A percentile compares a stretch with the other conserved stretches of the same genome.
Evolutionary conservation across 2,329 filamentous ascomycete genomes (phyloP).

Genomic region (Diaporthe capsici): DNA sequence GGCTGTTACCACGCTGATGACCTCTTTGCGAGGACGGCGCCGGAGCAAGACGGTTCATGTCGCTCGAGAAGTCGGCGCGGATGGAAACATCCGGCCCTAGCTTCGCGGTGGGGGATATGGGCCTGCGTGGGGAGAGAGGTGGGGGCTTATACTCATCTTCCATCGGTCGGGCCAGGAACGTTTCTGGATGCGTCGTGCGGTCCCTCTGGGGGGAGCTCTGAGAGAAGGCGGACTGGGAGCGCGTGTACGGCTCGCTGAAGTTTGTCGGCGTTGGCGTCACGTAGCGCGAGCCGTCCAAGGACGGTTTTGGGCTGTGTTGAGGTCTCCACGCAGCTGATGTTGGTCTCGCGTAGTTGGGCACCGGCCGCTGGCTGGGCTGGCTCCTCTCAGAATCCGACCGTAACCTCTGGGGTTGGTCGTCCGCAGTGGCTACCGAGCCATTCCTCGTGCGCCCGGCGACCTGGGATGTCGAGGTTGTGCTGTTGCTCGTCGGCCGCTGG

Average conservation of each 20-base stretch:
- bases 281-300: conserved; percentile 46
- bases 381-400: conserved; percentile 55
- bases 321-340: conserved; percentile 44
- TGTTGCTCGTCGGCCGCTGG: conserved; percentile 71
- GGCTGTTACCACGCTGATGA: conserved; percentile 74
- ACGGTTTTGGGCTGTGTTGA: conserved; percentile 45
- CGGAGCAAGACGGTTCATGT: conserved; percentile 45
- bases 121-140: conserved; percentile 77
- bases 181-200: conserved; percentile 49
- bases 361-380: conserved; percentile 44
- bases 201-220: conserved; percentile 59
- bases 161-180: conserved; percentile 63
- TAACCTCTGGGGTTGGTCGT: conserved; percentile 55
- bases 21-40: conserved; percentile 46
- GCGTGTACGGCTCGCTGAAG: conserved; percentile 50
- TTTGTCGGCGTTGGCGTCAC: conserved; percentile 48
- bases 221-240: conserved; percentile 69
- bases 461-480: conserved; percentile 52
- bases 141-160: conserved; percentile 76
- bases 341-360: conserved; percentile 47
- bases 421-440: conserved; percentile 30
- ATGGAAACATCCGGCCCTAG: conserved; percentile 51
- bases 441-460: conserved; percentile 52
- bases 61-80: conserved; percentile 54
- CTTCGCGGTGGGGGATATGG: conserved; percentile 60